Evolutionary conservation across 2,329 filamentous ascomycete species (phyloP), one percentile per base, ranked within the genome.

Genomic region (Sporothrix euskadiensis): DNA sequence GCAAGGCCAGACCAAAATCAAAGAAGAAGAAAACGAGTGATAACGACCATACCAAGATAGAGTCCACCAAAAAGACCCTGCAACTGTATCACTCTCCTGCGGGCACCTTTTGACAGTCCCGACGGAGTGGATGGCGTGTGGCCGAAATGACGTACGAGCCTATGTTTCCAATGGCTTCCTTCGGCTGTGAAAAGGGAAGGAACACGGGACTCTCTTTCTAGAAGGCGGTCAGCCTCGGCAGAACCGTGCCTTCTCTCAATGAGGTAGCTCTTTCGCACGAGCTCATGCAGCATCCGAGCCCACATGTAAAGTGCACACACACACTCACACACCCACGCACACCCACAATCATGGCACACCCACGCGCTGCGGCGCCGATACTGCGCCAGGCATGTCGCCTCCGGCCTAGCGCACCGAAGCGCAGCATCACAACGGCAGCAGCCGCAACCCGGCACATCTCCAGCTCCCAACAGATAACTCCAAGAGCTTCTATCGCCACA

Each of bases 301-400:
- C 10, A 32, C 57, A 10, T n/a, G 4, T 6, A 71, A 26, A 22
- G 47, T 39, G 30, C 10, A 16, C 44, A n/a, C 54, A 41, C 10
- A 16, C 44, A n/a, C 39, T 22, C 56, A 30, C 44, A 14, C 9
- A 35, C 10, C 22, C 9, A 9, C 26, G 69, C 54, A 63, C 30
- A 57, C 44, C 26, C 26, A 49, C 47, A 52, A 26, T 14, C 49
- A 73, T 73, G 72, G 59, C 69, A 54, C 39, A 35, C 30, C 35
- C 65, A 65, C 73, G 73, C 57, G 73, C 65, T 19, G 72, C 69
- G 9, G 73, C 56, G 14, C 57, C 73, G 14, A 41, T 56, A 1
- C 71, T 75, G 69, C 73, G 73, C 59, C 74, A 49, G 49, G 63
- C 71, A 35, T 71, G 41, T 22, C 71, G 74, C 7, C 57, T 56